A percentile compares a stretch with the other conserved stretches of the same genome.
phyloP scores from a whole-genome alignment of 805 yeast genomes.

The Brettanomyces bruxellensis region DNA sequence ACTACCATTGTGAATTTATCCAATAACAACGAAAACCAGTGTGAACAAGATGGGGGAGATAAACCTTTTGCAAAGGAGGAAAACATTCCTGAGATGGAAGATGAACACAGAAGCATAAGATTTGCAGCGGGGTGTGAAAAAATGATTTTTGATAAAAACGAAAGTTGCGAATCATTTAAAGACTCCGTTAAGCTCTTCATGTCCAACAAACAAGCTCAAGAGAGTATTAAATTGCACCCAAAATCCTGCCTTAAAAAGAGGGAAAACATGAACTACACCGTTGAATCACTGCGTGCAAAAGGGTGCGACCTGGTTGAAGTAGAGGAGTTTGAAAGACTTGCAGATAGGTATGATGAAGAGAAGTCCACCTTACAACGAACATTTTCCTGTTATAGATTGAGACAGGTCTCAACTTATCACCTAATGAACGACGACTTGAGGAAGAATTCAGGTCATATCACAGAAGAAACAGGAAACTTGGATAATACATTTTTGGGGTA shows the following conservation, averaged over 20 bases:
- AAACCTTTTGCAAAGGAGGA: not conserved
- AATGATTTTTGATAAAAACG: constrained; percentile 1
- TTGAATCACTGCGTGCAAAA: constrained; percentile 1
- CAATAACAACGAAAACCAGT: not conserved
- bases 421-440: not conserved
- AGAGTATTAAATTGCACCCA: not conserved
- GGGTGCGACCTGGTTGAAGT: constrained; percentile 1
- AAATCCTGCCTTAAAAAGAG: constrained; percentile 1
- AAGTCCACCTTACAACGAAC: not conserved
- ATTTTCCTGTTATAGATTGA: not conserved
- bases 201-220: not conserved
- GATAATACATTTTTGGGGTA: not conserved
- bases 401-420: not conserved
- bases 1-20: not conserved
- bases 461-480: too few relatives aligned
- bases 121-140: not conserved
- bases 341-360: not conserved
- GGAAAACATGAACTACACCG: not conserved
- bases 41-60: not conserved
- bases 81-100: not conserved
- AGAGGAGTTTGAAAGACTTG: constrained; percentile 1
- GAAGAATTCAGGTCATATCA: not conserved
- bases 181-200: not conserved
- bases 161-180: not conserved
- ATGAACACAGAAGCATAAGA: not conserved